Evolutionary conservation across 75 land plant genomes (phyloP).

Genomic region (Cryptomeria japonica): DNA sequence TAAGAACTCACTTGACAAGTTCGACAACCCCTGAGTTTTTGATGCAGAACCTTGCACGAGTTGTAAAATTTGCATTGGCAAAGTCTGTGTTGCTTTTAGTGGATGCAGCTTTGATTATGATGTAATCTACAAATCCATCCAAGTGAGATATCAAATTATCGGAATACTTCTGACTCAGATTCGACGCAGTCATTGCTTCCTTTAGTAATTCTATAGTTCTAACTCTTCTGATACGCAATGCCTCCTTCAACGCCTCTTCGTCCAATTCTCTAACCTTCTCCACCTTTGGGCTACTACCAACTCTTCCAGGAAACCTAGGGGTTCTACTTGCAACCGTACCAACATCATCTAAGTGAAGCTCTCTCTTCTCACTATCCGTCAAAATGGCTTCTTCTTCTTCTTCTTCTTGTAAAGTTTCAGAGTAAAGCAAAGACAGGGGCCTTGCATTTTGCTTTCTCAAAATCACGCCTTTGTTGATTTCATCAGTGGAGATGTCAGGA

Average conservation of each 20-base stretch:
- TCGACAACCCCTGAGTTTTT: constrained; percentile 50
- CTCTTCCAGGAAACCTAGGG: constrained; percentile 49
- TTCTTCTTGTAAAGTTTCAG: neutral
- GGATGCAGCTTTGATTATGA: constrained; percentile 59
- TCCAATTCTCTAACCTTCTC: constrained; percentile 23
- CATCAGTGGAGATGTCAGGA: neutral
- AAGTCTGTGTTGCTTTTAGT: constrained; percentile 47
- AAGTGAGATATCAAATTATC: constrained; percentile 39
- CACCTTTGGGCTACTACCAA: neutral
- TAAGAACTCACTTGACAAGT: constrained; percentile 60
- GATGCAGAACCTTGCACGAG: constrained; percentile 52
- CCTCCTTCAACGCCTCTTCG: constrained; percentile 30
- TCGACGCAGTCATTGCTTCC: constrained; percentile 35
- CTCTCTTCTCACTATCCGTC: constrained; percentile 7
- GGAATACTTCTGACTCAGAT: constrained; percentile 50
- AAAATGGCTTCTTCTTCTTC: neutral
- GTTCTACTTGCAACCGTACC: constrained; percentile 8
- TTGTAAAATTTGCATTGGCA: constrained; percentile 38
- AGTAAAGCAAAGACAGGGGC: neutral
- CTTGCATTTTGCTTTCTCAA: neutral
- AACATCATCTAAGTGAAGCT: constrained; percentile 9
- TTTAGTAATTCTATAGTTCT: constrained; percentile 45
- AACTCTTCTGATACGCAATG: constrained; percentile 48
- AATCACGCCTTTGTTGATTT: neutral
- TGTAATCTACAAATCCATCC: constrained; percentile 51